Evolutionary conservation across 192 early-diverging fungal genomes (phyloP), one percentile per base, ranked within the genome.

Genomic region (Backusella westeae): DNA sequence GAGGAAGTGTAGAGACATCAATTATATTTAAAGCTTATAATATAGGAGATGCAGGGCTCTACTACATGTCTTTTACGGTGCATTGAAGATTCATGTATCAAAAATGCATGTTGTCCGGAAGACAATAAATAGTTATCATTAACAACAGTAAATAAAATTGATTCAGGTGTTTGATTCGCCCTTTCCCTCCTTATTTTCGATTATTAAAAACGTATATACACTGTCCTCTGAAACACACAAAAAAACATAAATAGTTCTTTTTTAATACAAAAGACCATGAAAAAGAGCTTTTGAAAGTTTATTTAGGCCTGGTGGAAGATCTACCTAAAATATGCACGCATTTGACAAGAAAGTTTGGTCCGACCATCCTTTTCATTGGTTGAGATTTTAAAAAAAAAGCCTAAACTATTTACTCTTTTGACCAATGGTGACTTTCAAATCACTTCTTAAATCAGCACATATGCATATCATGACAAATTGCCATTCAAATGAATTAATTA

Each of bases 101-200:
- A 78, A 77, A 84, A 79, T n/a, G 23, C 72, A 19, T 85, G 85
- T 19, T 85, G 85, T 73, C 77, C 85, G 2, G 41, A 41, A 26
- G 44, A 63, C 9, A 63, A 63, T 12, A 29, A 63, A 63, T 63
- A 26, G 26, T 63, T 63, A 63, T 26, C 29, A 29, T 19, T n/a
- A 49, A 21, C n/a, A 49, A 49, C 6, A 3, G 42, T 44, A 44
- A 44, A 49, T 49, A 6, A 49, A 49, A 29, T 63, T 63, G 26
- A 63, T 29, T 9, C 4, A 63, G 23, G 7, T 4, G 14, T 12
- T 29, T 29, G 4, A 44, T 44, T 44, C 42, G 4, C 42, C 42
- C 42, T 29, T 26, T n/a, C 23, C 0, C 23, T 63, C 3, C 23
- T 26, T 63, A 4, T n/a, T 49, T 49, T 49, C 19, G n/a, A 49